phyloP scores from a whole-genome alignment of 148 eudicot genomes.

The Rheum nobile region DNA sequence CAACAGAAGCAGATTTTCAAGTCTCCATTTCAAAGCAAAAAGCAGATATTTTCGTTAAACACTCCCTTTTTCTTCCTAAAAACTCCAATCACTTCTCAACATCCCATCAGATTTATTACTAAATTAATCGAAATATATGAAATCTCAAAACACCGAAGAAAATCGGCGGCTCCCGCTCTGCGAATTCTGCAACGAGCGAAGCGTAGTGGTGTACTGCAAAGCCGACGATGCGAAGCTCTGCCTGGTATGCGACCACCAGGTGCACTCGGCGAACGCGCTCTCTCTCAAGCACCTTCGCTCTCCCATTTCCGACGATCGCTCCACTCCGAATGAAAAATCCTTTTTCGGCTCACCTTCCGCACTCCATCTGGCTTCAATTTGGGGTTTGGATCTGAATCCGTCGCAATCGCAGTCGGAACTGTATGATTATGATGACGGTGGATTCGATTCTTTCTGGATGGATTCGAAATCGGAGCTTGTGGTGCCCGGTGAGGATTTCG shows the following conservation, averaged over 20 bases:
- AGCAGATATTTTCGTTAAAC: not conserved
- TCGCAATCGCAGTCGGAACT: not conserved
- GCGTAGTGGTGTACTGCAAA: conserved; percentile 54
- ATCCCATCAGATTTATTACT: not conserved
- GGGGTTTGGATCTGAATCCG: conserved; percentile 36
- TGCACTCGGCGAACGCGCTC: conserved; percentile 85
- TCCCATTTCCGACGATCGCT: conserved; percentile 56
- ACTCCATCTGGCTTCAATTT: conserved; percentile 29
- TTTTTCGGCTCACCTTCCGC: conserved; percentile 58
- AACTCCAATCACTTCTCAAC: not conserved
- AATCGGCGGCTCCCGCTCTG: conserved; percentile 17
- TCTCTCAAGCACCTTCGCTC: conserved; percentile 63
- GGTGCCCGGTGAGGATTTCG: conserved; percentile 18
- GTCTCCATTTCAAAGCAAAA: not conserved
- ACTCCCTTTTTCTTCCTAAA: not conserved
- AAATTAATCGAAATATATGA: not conserved
- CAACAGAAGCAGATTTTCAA: not conserved
- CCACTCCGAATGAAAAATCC: conserved; percentile 21
- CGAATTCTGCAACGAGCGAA: conserved; percentile 54
- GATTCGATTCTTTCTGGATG: conserved; percentile 1
- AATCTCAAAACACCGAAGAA: not conserved
- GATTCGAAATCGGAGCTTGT: conserved; percentile 27
- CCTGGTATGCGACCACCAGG: conserved; percentile 62
- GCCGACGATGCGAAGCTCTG: conserved; percentile 86
- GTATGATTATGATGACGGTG: not conserved